Evolutionary conservation across 2,329 filamentous ascomycete genomes (phyloP), one percentile per base, ranked within the genome.

Genomic region (Rutstroemia sp.): DNA sequence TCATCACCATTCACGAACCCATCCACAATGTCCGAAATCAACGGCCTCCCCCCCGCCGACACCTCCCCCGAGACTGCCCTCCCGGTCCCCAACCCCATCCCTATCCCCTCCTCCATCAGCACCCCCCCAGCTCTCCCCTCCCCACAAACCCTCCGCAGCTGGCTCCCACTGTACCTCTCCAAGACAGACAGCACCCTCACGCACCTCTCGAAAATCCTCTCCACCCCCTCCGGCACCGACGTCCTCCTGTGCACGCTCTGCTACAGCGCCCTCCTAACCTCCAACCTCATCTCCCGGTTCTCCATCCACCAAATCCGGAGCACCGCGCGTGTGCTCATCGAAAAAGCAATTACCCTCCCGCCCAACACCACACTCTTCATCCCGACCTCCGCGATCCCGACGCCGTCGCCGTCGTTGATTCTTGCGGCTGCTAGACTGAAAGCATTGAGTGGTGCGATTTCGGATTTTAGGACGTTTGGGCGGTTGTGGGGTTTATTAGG

Each of bases 401-500:
- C 65, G 47, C 64, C 53, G 23, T 63, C 60, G n/a, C 61, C 52
- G 12, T 62, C 51, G 16, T 61, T 66, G 1, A 76, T 82, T 8
- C 70, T 74, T 45, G 71, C 82, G 39, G 76, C 80, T 16, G 69
- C 67, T 47, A 72, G 64, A 4, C 74, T 89, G 67, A 78, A 75
- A 72, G 78, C 73, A 14, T 76, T 95, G 14, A 82, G 84, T 17
- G 77, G 72, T 37, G 74, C 92, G 53, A 76, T 94, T 48, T 78
- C 78, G 63, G 88, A 94, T 67, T 81, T 84, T 59, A 78, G 88
- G 59, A 86, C 84, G 57, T 89, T 92, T 68, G 74, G 81, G 60
- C 80, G 91, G 0, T 77, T 96, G 30, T 95, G 89, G 86, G 86
- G 83, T 0, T 69, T 92, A 65, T 65, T 96, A 67, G 84, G 84